Evolutionary conservation across 2,329 filamentous ascomycete species (phyloP).

Genomic region (Colletotrichum coccodes): DNA sequence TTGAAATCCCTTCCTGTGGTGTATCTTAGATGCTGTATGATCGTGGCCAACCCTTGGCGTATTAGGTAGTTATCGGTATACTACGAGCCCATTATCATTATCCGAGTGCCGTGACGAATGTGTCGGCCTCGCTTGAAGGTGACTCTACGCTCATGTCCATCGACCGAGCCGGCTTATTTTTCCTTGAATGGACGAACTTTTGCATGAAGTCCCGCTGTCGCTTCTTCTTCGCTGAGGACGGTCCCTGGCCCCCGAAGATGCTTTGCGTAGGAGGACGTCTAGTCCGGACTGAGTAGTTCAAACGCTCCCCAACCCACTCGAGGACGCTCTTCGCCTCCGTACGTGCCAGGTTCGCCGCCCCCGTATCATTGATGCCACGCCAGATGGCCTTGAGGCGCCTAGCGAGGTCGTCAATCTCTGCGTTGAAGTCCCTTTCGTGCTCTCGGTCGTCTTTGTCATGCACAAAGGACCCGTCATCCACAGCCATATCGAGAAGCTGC

Average conservation of each 20-base stretch:
- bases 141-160: not conserved
- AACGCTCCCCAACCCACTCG: constrained; percentile 78
- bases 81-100: constrained; percentile 28
- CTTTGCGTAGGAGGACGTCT: constrained; percentile 63
- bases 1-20: constrained; percentile 32
- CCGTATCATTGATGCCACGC: constrained; percentile 76
- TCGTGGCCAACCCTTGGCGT: constrained; percentile 33
- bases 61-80: constrained; percentile 33
- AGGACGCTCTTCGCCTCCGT: constrained; percentile 82
- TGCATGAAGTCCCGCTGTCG: constrained; percentile 56
- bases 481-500: constrained; percentile 76
- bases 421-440: constrained; percentile 68
- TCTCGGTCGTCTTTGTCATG: constrained; percentile 40
- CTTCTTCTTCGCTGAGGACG: constrained; percentile 50
- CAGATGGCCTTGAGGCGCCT: constrained; percentile 66
- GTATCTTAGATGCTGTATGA: constrained; percentile 37
- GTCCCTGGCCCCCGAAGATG: constrained; percentile 57
- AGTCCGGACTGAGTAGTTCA: constrained; percentile 77
- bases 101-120: constrained; percentile 27
- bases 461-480: constrained; percentile 68
- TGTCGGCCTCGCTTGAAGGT: constrained; percentile 24
- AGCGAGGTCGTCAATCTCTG: constrained; percentile 74
- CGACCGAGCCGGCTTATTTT: constrained; percentile 30
- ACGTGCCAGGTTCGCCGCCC: constrained; percentile 76
- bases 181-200: constrained; percentile 50